Conservation (phyloP, 768 basidiomycete genomes). For the Phaffia tasmanica region DNA sequence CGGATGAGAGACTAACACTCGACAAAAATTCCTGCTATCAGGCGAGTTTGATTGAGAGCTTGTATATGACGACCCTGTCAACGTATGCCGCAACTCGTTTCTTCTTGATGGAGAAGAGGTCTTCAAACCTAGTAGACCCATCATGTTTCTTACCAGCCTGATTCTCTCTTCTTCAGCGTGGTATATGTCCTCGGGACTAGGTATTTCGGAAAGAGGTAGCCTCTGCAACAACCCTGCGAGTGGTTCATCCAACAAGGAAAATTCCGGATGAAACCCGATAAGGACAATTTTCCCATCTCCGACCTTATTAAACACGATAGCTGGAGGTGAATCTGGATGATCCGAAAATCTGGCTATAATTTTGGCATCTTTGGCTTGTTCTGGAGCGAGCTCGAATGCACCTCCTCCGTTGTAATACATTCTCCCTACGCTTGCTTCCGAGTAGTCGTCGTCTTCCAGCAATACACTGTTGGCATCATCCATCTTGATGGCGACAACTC, state of each 20-base stretch:
- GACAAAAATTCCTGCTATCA: no score
- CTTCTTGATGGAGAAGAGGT: constrained; percentile 40
- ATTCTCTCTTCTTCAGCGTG: constrained; percentile 33
- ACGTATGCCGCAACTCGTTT: background rate
- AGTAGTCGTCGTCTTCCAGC: no score
- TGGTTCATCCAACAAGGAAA: constrained; percentile 43
- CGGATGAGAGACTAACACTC: no score
- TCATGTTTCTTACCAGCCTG: constrained; percentile 38
- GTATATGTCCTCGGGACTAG: no score
- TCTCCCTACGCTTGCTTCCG: no score
- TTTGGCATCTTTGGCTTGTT: no score
- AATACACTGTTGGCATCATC: no score
- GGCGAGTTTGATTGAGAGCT: no score
- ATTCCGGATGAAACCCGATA: constrained; percentile 53
- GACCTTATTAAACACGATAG: constrained; percentile 40
- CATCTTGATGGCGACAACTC: constrained; percentile 33
- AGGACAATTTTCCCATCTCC: constrained; percentile 48
- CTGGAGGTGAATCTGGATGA: constrained; percentile 32
- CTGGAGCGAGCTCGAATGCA: constrained; percentile 40
- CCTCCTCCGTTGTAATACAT: constrained; percentile 46
- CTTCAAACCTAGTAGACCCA: constrained; percentile 40
- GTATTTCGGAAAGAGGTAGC: constrained; percentile 17
- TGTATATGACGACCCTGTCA: no score
- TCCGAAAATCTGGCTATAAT: constrained; percentile 33
- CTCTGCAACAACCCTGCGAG: constrained; percentile 27